These are phyloP conservation scores for Chlamydomonas applanata DNA, from an alignment of 139 green algal species.

Conservation along the genomic window DNA sequence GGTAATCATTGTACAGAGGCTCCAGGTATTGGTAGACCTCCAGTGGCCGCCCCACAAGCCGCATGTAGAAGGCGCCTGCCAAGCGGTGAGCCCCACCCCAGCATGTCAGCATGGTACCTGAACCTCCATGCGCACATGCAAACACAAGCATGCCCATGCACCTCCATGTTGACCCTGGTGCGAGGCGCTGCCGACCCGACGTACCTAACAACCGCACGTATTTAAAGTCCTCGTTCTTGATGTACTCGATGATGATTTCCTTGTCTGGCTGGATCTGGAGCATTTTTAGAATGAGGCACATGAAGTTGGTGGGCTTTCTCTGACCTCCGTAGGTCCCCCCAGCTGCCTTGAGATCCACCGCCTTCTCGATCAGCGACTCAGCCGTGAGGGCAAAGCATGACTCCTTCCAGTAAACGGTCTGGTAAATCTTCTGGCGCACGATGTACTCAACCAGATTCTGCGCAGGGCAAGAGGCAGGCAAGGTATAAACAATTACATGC, in stretches of 20 bases:
- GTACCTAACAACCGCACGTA: conserved; percentile 86
- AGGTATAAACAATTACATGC: neutral
- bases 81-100: no score
- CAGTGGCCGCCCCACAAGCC: conserved; percentile 81
- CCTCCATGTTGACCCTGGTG: neutral
- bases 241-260: conserved; percentile 98
- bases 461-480: neutral
- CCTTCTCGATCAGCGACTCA: conserved; percentile 93
- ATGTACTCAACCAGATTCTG: conserved; percentile 96
- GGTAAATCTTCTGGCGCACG: conserved; percentile 89
- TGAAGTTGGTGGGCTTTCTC: conserved; percentile 84
- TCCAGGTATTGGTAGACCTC: conserved; percentile 98
- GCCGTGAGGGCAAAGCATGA: conserved; percentile 96
- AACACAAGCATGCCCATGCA: neutral
- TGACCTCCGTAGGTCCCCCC: conserved; percentile 87
- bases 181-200: neutral
- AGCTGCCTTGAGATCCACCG: conserved; percentile 79
- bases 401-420: conserved; percentile 96
- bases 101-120: no score
- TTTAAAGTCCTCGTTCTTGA: conserved; percentile 98
- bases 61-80: conserved; percentile 96
- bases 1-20: conserved; percentile 96
- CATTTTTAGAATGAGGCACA: conserved; percentile 97
- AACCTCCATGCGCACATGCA: neutral
- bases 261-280: conserved; percentile 97